Evolutionary conservation across 352 stramenopile genomes (phyloP).

Genomic region (Phytophthora pluvialis): DNA sequence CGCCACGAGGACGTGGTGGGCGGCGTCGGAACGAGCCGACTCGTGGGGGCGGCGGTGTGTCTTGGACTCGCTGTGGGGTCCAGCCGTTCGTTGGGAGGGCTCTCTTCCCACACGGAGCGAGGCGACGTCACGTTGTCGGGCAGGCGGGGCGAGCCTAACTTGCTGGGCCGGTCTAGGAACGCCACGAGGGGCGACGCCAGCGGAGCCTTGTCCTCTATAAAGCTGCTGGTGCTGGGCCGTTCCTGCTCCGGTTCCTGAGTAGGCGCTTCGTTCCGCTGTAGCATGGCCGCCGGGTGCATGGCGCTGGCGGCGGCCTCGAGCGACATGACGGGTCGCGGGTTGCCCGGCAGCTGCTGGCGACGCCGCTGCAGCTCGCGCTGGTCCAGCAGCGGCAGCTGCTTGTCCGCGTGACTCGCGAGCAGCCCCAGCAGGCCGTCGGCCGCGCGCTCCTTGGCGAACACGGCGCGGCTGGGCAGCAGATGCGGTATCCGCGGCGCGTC

Average conservation of each 20-base stretch:
- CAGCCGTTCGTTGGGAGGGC: slow-evolving; percentile 30
- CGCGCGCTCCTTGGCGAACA: slow-evolving; percentile 18
- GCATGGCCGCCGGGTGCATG: slow-evolving; percentile 18
- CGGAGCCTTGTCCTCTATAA: slow-evolving; percentile 27
- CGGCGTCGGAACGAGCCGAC: slow-evolving; percentile 20
- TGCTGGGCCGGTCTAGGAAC: slow-evolving; percentile 40
- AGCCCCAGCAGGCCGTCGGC: slow-evolving; percentile 32
- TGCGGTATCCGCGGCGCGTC: slow-evolving; percentile 31
- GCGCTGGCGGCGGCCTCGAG: slow-evolving; percentile 25
- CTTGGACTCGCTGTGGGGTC: slow-evolving; percentile 45
- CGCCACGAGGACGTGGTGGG: slow-evolving; percentile 32
- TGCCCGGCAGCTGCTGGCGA: slow-evolving; percentile 18
- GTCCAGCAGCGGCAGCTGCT: slow-evolving; percentile 38
- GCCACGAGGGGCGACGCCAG: slow-evolving; percentile 37
- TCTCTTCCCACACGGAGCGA: slow-evolving; percentile 48
- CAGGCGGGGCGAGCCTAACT: slow-evolving; percentile 40
- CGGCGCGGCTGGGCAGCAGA: slow-evolving; percentile 27
- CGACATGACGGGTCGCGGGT: slow-evolving; percentile 23
- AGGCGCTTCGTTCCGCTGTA: slow-evolving; percentile 5
- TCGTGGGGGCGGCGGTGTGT: slow-evolving; percentile 23
- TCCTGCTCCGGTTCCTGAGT: slow-evolving; percentile 18
- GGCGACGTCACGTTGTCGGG: slow-evolving; percentile 42
- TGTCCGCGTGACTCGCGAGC: slow-evolving; percentile 41
- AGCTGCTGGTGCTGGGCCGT: slow-evolving; percentile 8
- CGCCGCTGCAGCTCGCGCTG: slow-evolving; percentile 24